Percentiles rank a stretch among this genome's conserved stretches.
phyloP scores from a whole-genome alignment of 495 filamentous ascomycete genomes.

The Penicillium steckii region DNA sequence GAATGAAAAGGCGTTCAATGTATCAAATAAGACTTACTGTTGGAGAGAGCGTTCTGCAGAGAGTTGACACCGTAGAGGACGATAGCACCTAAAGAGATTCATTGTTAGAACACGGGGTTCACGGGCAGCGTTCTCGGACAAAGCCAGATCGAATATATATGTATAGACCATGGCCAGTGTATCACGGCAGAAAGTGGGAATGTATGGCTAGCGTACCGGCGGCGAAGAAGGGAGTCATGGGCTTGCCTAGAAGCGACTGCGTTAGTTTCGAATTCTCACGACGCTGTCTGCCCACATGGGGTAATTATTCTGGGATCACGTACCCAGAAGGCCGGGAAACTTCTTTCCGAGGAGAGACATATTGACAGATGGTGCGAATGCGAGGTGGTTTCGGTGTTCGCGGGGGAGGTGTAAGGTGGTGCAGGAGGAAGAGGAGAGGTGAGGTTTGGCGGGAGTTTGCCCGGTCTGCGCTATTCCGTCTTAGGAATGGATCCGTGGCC shows the following conservation, averaged over 20 bases:
- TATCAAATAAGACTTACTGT: constrained; percentile 55
- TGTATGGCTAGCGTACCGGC: constrained; percentile 67
- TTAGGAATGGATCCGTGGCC: constrained; percentile 23
- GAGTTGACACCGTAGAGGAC: constrained; percentile 88
- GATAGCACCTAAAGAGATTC: constrained; percentile 59
- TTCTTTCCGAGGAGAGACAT: constrained; percentile 91
- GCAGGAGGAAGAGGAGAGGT: constrained; percentile 33
- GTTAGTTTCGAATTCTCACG: constrained; percentile 22
- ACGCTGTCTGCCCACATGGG: background rate
- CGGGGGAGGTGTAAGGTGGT: constrained; percentile 23
- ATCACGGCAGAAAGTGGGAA: background rate
- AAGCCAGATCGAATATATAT: background rate
- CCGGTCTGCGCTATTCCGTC: constrained; percentile 36
- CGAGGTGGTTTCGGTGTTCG: constrained; percentile 31
- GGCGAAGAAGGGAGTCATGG: constrained; percentile 87
- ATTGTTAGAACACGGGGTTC: constrained; percentile 31
- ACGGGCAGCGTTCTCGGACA: constrained; percentile 3
- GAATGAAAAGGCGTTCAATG: background rate
- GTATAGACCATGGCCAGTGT: background rate
- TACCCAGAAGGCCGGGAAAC: constrained; percentile 85
- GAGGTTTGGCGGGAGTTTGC: constrained; percentile 39
- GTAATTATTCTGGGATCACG: constrained; percentile 40
- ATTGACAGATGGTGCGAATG: constrained; percentile 41
- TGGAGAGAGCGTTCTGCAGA: constrained; percentile 64
- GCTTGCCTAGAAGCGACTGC: constrained; percentile 61